Conservation (phyloP, 139 green algal genomes). For the Auxenochlorella protothecoides region DNA sequence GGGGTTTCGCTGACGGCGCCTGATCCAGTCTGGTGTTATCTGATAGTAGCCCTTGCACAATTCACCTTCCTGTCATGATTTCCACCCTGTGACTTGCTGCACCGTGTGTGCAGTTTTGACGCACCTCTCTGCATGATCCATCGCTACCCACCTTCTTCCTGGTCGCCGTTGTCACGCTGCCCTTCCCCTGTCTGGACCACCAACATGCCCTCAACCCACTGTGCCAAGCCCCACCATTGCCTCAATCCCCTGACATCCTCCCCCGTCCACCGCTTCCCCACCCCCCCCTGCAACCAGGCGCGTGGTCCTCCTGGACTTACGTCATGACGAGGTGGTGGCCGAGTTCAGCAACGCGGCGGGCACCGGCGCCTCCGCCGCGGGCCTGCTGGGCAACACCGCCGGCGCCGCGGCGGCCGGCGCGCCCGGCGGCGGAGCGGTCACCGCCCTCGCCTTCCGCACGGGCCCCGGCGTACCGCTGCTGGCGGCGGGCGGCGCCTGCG, state of each 20-base stretch:
- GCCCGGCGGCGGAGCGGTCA: slow-evolving; percentile 22
- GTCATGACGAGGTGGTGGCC: slow-evolving; percentile 46
- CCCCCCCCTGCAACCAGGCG: slow-evolving; percentile 24
- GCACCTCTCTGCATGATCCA: neutral
- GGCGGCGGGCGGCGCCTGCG: slow-evolving; percentile 57
- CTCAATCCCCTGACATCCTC: too few relatives aligned
- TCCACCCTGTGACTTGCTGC: too few relatives aligned
- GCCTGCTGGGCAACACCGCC: slow-evolving; percentile 9
- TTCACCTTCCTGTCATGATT: neutral
- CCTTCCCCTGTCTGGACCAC: too few relatives aligned
- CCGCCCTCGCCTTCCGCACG: slow-evolving; percentile 46
- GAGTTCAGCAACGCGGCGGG: slow-evolving; percentile 62
- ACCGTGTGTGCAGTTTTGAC: too few relatives aligned
- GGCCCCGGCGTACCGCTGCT: slow-evolving; percentile 55
- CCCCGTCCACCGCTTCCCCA: too few relatives aligned
- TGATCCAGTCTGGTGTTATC: slow-evolving; percentile 21
- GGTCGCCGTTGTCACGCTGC: neutral
- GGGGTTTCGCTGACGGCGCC: slow-evolving; percentile 29
- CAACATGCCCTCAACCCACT: too few relatives aligned
- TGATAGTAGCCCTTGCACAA: slow-evolving; percentile 32
- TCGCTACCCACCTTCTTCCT: neutral
- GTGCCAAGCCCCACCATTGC: too few relatives aligned
- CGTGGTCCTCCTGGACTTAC: slow-evolving; percentile 76
- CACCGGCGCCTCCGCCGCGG: slow-evolving; percentile 23
- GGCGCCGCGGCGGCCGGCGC: slow-evolving; percentile 8